Evolutionary conservation across 2,329 filamentous ascomycete genomes (phyloP), one percentile per base, ranked within the genome.

Genomic region (Curvularia sp.): DNA sequence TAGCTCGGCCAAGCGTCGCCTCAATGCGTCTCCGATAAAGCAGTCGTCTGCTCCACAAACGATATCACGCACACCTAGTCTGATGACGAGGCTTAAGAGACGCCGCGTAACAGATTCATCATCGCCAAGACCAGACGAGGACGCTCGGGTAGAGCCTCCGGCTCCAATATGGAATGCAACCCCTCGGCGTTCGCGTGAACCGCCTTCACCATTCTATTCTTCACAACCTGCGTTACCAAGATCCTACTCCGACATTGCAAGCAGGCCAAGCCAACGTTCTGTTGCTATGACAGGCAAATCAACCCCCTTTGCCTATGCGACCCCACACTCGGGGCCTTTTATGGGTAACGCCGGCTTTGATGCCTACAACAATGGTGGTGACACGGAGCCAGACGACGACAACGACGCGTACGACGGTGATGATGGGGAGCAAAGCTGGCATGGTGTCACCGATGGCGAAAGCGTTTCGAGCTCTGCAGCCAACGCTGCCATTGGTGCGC

Each of bases 261-360:
- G 78, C 77, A 28, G 84, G 77, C 70, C 70, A 18, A 54, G 82
- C 77, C 47, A 84, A 77, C 67, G 73, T n/a, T 74, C 69, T 39
- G 54, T 64, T 9, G 65, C 66, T 28, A 53, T 69, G 73, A 59
- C 62, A 3, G 67, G 69, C 56, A 66, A 75, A 69, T 57, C 84
- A 0, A 89, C 88, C 0, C 82, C 82, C 1, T 87, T 87, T 63
- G 87, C 87, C n/a, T 93, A 93, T 68, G 89, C 89, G 2, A 93
- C 90, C 0, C 90, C 90, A 0, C 83, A 89, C 70, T 92, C 89
- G 68, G 74, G 74, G 0, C 69, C 69, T 0, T 68, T 77, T 36
- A 49, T 75, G n/a, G 74, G 73, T 15, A 72, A 71, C 2, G 56
- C 60, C 19, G 66, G 45, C 1, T 73, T 68, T 49, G 59, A 57